These are phyloP conservation scores for Ramularia endophylla DNA, from an alignment of 2,329 filamentous ascomycete genomes.

Conservation along the genomic window DNA sequence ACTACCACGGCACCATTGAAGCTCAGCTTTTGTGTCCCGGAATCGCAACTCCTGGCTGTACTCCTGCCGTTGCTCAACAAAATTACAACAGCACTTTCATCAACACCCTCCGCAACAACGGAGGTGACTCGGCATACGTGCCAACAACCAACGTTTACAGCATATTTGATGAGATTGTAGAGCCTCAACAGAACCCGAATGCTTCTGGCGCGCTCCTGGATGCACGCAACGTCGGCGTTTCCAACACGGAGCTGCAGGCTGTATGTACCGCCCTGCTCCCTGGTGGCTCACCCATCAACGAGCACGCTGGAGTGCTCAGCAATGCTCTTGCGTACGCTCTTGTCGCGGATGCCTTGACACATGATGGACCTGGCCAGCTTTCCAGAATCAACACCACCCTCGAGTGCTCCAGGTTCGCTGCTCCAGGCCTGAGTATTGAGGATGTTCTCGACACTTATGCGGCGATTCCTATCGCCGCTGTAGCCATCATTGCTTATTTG, in stretches of 20 bases:
- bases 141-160: slow-evolving; percentile 51
- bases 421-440: slow-evolving; percentile 34
- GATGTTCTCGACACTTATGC: slow-evolving; percentile 41
- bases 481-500: slow-evolving; percentile 29
- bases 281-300: slow-evolving; percentile 39
- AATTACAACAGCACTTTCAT: slow-evolving; percentile 41
- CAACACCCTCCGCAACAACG: slow-evolving; percentile 36
- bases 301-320: slow-evolving; percentile 45
- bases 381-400: slow-evolving; percentile 33
- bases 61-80: slow-evolving; percentile 44
- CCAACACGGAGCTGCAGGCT: slow-evolving; percentile 45
- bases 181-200: slow-evolving; percentile 42
- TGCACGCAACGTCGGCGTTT: slow-evolving; percentile 40
- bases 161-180: slow-evolving; percentile 46
- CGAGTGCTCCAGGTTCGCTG: slow-evolving; percentile 34
- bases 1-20: slow-evolving; percentile 46
- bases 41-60: slow-evolving; percentile 22
- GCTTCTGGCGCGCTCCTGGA: slow-evolving; percentile 44
- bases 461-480: slow-evolving; percentile 34
- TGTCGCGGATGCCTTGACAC: slow-evolving; percentile 42
- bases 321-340: slow-evolving; percentile 42
- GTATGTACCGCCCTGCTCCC: slow-evolving; percentile 34
- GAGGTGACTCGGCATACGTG: slow-evolving; percentile 48
- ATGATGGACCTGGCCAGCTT: slow-evolving; percentile 40
- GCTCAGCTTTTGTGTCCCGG: slow-evolving; percentile 31